Conservation (phyloP, 257 asterid genomes). For the Datura wrightii region DNA sequence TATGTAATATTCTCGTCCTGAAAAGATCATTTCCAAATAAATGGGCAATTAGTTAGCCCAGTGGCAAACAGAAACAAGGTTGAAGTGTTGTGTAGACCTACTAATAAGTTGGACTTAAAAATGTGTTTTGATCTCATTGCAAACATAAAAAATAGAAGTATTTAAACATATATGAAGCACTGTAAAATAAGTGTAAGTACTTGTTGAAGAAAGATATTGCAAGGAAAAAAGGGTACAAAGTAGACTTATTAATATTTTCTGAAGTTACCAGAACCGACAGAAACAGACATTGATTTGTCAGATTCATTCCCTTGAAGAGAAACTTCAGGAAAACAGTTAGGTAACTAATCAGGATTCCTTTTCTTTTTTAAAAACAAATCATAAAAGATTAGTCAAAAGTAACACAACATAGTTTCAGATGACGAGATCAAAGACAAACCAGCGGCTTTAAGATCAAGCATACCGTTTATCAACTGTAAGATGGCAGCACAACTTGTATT, state of each 20-base stretch:
- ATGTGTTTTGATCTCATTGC: not conserved
- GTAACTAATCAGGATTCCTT: not conserved
- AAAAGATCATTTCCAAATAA: not conserved
- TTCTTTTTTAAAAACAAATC: not conserved
- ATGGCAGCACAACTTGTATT: slow-evolving; percentile 55
- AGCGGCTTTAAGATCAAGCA: not conserved
- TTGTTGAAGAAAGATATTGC: not conserved
- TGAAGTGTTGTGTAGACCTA: not conserved
- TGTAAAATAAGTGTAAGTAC: not conserved
- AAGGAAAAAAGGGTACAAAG: not conserved
- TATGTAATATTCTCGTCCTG: not conserved
- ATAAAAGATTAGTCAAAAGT: not conserved
- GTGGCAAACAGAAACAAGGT: not conserved
- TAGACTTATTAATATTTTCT: not conserved
- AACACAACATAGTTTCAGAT: not conserved
- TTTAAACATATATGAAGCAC: not conserved
- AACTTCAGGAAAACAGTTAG: not conserved
- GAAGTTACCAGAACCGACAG: not conserved
- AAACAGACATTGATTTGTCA: not conserved
- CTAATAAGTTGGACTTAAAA: not conserved
- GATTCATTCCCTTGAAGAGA: not conserved
- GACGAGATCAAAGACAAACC: not conserved
- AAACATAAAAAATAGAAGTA: not conserved
- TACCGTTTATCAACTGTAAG: slow-evolving; percentile 56
- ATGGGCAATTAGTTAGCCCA: not conserved